These are phyloP conservation scores for Pisolithus albus DNA, from an alignment of 768 basidiomycete genomes.

Conservation along the genomic window DNA sequence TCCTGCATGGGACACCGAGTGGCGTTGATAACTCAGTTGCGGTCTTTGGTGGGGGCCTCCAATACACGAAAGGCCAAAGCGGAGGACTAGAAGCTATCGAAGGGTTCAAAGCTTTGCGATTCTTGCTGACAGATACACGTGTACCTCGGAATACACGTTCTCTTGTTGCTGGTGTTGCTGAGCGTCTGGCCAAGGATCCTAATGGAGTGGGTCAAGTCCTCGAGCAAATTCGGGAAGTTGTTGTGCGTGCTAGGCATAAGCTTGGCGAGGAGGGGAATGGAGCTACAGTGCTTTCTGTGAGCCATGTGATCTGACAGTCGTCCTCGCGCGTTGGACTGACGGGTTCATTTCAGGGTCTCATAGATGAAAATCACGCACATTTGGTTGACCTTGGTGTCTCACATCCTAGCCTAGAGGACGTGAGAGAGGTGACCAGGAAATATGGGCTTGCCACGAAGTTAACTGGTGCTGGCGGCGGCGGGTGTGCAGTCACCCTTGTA, in stretches of 20 bases:
- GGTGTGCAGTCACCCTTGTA: slow-evolving; percentile 93
- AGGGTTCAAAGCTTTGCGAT: slow-evolving; percentile 60
- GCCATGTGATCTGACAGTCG: slow-evolving; percentile 25
- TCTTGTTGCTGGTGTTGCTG: slow-evolving; percentile 83
- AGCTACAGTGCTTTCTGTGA: slow-evolving; percentile 41
- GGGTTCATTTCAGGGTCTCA: slow-evolving; percentile 49
- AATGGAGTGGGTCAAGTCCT: slow-evolving; percentile 73
- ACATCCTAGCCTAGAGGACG: slow-evolving; percentile 79
- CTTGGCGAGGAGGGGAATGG: slow-evolving; percentile 46
- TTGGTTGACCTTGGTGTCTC: slow-evolving; percentile 85
- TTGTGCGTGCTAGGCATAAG: slow-evolving; percentile 69
- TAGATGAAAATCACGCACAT: slow-evolving; percentile 84
- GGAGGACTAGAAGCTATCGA: slow-evolving; percentile 81
- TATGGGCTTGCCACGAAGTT: slow-evolving; percentile 84
- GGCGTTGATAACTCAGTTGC: slow-evolving; percentile 96
- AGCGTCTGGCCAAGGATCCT: slow-evolving; percentile 76
- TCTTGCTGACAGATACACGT: slow-evolving; percentile 89
- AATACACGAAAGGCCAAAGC: slow-evolving; percentile 75
- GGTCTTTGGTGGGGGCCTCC: slow-evolving; percentile 87
- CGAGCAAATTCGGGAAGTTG: slow-evolving; percentile 75
- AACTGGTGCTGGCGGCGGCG: slow-evolving; percentile 96
- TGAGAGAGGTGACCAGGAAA: slow-evolving; percentile 62
- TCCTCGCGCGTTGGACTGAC: slow-evolving; percentile 3
- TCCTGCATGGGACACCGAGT: slow-evolving; percentile 94
- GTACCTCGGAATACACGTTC: slow-evolving; percentile 92